Evolutionary conservation across 768 basidiomycete species (phyloP), one percentile per base, ranked within the genome.

Genomic region (Xerocomellus chrysenteron): DNA sequence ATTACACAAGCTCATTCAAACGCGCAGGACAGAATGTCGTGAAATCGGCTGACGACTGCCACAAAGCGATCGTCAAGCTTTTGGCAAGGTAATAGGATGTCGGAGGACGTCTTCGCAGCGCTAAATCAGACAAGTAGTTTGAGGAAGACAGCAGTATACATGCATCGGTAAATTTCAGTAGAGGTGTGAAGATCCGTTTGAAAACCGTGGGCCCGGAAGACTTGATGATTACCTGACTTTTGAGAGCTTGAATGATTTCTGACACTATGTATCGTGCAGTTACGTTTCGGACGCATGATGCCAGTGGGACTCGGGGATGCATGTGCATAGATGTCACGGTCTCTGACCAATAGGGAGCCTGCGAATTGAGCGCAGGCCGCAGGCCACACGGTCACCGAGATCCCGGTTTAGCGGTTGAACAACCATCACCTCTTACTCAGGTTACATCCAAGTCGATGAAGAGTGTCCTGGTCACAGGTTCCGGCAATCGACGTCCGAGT

Each of bases 391-490:
- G 21, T 21, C 21, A 21, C 43, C 32, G 35, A 21, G 47, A 28
- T 37, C 52, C 30, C 30, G 10, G 4, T 30, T 17, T 26, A 12
- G 14, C 39, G 11, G 37, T 45, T 42, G 24, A 47, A 16, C 11
- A 24, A 32, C 10, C 35, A n/a, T 35, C 21, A 17, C 17, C 14
- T n/a, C 21, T 33, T 24, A 14, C 49, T 30, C 49, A 28, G 35
- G 43, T 48, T 44, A 39, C 35, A 40, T 36, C 40, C 30, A 46
- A 61, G 14, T 41, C 65, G 55, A 66, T 66, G 52, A 73, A 81
- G 77, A 85, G 76, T 58, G 74, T 86, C 26, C 71, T 85, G 17
- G 68, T 87, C 51, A 87, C 86, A 74, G 86, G 86, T 78, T 52
- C 16, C 32, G 10, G 26, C 30, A 24, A 35, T 52, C 39, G 17